phyloP scores from a whole-genome alignment of 1,284 basidiomycete species.

The Microbotryum lychnidis-dioicae region DNA sequence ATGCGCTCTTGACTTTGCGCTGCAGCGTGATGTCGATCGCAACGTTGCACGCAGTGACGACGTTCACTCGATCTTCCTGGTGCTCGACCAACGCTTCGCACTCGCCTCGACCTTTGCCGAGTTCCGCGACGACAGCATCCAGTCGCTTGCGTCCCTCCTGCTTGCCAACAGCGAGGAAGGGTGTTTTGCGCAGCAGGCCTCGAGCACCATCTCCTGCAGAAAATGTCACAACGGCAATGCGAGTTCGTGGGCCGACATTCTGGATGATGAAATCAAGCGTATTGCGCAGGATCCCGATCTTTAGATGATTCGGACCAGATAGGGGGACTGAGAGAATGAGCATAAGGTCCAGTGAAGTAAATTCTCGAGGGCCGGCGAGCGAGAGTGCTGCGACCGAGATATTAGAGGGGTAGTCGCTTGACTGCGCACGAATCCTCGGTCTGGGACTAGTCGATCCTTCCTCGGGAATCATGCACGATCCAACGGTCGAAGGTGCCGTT shows the following conservation, averaged over 20 bases:
- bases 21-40: slow-evolving; percentile 87
- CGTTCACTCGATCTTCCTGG: slow-evolving; percentile 83
- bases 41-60: slow-evolving; percentile 83
- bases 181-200: slow-evolving; percentile 74
- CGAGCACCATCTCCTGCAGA: slow-evolving; percentile 61
- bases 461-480: too few relatives aligned
- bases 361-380: slow-evolving; percentile 18
- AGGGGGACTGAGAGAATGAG: slow-evolving; percentile 81
- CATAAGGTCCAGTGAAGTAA: slow-evolving; percentile 78
- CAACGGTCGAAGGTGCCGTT: too few relatives aligned
- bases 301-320: slow-evolving; percentile 62
- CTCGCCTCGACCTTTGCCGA: slow-evolving; percentile 45
- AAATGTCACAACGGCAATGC: slow-evolving; percentile 78
- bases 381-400: too few relatives aligned
- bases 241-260: slow-evolving; percentile 63
- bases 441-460: too few relatives aligned
- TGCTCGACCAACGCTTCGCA: slow-evolving; percentile 57
- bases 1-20: slow-evolving; percentile 76
- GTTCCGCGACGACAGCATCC: slow-evolving; percentile 65
- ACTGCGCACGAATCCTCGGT: too few relatives aligned
- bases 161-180: slow-evolving; percentile 67
- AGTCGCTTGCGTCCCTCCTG: slow-evolving; percentile 60
- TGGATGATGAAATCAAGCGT: slow-evolving; percentile 76
- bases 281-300: slow-evolving; percentile 71
- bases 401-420: too few relatives aligned